Evolutionary conservation across 2,329 filamentous ascomycete species (phyloP), one percentile per base, ranked within the genome.

Genomic region (Aspergillus ibericus): DNA sequence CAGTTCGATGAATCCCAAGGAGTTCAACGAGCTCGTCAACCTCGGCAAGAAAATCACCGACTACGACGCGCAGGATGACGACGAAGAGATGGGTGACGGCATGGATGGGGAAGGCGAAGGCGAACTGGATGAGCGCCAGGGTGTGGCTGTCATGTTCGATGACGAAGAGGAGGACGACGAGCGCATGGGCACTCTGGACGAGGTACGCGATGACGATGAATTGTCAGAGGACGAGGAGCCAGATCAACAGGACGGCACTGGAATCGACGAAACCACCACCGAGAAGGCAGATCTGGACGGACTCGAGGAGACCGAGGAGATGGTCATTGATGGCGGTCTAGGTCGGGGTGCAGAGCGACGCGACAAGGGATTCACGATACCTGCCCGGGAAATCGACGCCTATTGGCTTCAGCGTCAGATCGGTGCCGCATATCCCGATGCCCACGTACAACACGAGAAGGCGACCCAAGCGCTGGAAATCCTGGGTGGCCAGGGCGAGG

Each of bases 1-100:
- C n/a, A 84, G 84, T 35, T 87, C 87, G 0, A 85, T 97, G 80
- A 88, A 83, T 50, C 85, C 91, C 1, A 96, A 97, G 72, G 89
- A 96, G 74, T 99, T 98, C 80, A 98, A 98, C 72, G 93, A 98
- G 78, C 80, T 99, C 65, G 88, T 98, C 56, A 99, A 97, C 72
- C 80, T 99, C 44, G 92, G 93, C 64, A 99, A 99, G 81, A 99
- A 99, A 79, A 96, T 99, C 63, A 99, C 95, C 51, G 95, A 99
- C 75, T 99, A 98, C 76, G 91, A 98, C 76, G 91, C 91, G 38
- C 92, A 98, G 73, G 93, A 98, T 64, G 95, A 97, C 32, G 93
- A 98, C 63, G 93, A 96, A 65, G 88, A 92, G 58, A 90, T 92
- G 81, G 89, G 85, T 29, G 87, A 88, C 68, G 88, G 85, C 58